Conservation (phyloP, 2,329 filamentous ascomycete genomes). For the Cercospora sojina region DNA sequence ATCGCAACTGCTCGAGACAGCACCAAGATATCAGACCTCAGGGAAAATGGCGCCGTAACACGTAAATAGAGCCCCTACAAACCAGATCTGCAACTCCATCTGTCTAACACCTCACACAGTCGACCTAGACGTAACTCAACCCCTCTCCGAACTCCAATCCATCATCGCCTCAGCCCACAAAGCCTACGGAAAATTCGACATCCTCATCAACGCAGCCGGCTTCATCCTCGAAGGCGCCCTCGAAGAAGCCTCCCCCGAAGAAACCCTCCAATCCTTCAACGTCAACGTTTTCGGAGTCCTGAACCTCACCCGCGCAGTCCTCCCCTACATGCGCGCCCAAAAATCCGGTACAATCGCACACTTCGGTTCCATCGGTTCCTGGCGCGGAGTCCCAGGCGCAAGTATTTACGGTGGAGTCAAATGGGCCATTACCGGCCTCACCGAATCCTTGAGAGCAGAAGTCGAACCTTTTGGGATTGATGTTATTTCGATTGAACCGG, state of each 20-base stretch:
- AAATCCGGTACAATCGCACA: conserved; percentile 24
- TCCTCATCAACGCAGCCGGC: conserved; percentile 45
- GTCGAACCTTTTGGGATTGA: conserved; percentile 45
- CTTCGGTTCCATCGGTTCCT: conserved; percentile 52
- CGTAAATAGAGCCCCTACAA: neutral
- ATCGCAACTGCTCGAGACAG: conserved; percentile 48
- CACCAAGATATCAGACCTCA: conserved; percentile 21
- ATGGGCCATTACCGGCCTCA: conserved; percentile 47
- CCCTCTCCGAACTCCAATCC: conserved; percentile 39
- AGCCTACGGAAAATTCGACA: conserved; percentile 42
- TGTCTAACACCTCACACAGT: neutral
- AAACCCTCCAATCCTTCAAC: conserved; percentile 25
- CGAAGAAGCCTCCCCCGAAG: conserved; percentile 22
- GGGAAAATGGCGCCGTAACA: conserved; percentile 22
- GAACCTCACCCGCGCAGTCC: conserved; percentile 27
- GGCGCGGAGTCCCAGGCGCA: conserved; percentile 39
- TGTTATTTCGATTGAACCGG: conserved; percentile 51
- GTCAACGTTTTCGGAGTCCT: conserved; percentile 30
- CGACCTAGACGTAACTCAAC: conserved; percentile 43
- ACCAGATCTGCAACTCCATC: no score
- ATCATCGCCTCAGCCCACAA: conserved; percentile 38
- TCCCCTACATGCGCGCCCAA: conserved; percentile 29
- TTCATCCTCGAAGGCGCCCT: conserved; percentile 32
- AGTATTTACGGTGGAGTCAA: conserved; percentile 50
- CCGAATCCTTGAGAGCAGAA: conserved; percentile 48